Conservation (phyloP, 2,329 filamentous ascomycete species). For the Trichoderma arundinaceum region DNA sequence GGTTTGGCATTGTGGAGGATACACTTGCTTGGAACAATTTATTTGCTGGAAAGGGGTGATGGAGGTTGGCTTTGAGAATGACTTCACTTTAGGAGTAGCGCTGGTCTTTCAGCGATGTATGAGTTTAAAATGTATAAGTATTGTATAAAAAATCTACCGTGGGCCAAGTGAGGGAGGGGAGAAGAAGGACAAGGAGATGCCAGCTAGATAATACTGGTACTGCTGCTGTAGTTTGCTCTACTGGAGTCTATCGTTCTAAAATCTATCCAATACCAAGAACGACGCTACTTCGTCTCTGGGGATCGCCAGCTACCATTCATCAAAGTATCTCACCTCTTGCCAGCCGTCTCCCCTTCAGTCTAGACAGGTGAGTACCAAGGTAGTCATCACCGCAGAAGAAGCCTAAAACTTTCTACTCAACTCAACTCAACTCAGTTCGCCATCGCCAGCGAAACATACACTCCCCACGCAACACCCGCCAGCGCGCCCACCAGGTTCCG, state of each 20-base stretch:
- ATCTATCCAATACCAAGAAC: neutral
- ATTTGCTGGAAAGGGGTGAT: neutral
- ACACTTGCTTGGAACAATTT: neutral
- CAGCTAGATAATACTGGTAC: too few relatives aligned
- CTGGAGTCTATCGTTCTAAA: neutral
- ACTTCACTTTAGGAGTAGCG: neutral
- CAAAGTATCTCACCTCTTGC: neutral
- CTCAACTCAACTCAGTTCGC: constrained; percentile 37
- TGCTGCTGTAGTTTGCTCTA: neutral
- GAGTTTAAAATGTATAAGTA: neutral
- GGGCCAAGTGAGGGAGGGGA: neutral
- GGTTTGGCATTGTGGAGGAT: neutral
- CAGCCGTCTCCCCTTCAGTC: neutral
- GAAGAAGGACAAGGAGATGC: too few relatives aligned
- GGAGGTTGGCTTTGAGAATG: neutral
- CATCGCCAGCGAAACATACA: constrained; percentile 73
- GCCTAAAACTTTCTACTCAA: neutral
- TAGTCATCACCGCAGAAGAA: neutral
- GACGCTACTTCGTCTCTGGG: neutral
- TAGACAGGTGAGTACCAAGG: neutral
- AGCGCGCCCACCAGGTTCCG: constrained; percentile 73
- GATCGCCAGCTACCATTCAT: neutral
- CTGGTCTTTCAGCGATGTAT: neutral
- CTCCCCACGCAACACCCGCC: constrained; percentile 74
- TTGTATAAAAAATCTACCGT: too few relatives aligned